Evolutionary conservation across 2,329 filamentous ascomycete genomes (phyloP).

Genomic region (Pseudocercospora musae): DNA sequence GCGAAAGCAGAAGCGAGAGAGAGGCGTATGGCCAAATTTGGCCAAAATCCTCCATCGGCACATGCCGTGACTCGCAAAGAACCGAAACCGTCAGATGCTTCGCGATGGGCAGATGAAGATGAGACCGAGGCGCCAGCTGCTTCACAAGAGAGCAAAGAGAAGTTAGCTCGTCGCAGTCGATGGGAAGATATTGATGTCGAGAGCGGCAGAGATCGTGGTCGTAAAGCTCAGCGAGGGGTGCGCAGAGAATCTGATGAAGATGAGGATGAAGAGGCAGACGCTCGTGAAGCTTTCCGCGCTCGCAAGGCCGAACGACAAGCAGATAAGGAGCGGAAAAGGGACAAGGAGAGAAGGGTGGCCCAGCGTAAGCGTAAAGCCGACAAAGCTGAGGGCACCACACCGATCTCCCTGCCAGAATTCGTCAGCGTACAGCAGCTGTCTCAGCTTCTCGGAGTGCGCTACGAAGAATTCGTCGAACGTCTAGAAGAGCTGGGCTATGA

Average conservation of each 20-base stretch:
- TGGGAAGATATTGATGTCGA: conserved; percentile 22
- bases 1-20: neutral
- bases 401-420: conserved; percentile 80
- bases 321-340: conserved; percentile 22
- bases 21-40: conserved; percentile 2
- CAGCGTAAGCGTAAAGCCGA: conserved; percentile 27
- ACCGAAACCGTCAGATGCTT: neutral
- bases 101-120: neutral
- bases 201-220: conserved; percentile 13
- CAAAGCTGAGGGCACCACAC: conserved; percentile 46
- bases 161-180: conserved; percentile 13
- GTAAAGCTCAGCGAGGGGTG: conserved; percentile 18
- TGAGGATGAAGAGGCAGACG: conserved; percentile 27
- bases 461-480: conserved; percentile 68
- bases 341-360: conserved; percentile 23
- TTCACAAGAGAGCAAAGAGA: conserved; percentile 6
- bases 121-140: neutral
- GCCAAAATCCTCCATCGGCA: neutral
- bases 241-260: conserved; percentile 27
- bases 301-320: conserved; percentile 24
- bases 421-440: conserved; percentile 86
- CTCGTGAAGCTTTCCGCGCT: conserved; percentile 27
- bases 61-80: neutral
- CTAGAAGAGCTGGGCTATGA: conserved; percentile 87
- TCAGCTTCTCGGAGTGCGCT: conserved; percentile 66